Base-by-base conservation (phyloP, 2,329 filamentous ascomycete species). In the Exophiala aquamarina region DNA sequence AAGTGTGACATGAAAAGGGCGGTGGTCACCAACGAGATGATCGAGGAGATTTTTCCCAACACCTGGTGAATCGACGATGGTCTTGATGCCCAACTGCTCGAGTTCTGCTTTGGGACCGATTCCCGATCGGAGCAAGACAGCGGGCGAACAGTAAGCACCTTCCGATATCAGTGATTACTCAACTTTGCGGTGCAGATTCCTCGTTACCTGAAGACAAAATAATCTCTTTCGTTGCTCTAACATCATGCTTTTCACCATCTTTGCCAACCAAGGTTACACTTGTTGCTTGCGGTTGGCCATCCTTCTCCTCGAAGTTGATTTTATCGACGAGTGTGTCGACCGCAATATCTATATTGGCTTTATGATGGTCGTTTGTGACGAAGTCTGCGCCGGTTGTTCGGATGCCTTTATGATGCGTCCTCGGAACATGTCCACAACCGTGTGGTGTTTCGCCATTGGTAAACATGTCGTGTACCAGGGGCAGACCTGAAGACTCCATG, bases 401-500 rank as follows among this genome's bases (percentile, higher is more conserved):
- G 14, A 74, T 62, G 0, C 78, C 79, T 42, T 76, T 67, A 43
- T 74, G 69, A 2, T 78, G 43, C 7, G 77, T 79, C 51, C 78
- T 67, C 10, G 74, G 69, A 1, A 64, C 75, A 60, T 82, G 78
- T 2, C 79, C 78, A 54, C 78, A 81, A 1, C 77, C 78, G 41
- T 79, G 73, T 1, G 77, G 63, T 15, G 70, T 72, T 21, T 74
- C 68, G 14, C 76, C 75, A 18, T 71, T 75, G 1, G 73, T 72
- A 58, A 83, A 83, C 76, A 83, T 81, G 52, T 84, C 80, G 14
- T 71, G 69, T 32, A 78, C 70, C n/a, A 79, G 66, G 0, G 75
- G 72, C 1, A 83, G 61, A 45, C 79, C 79, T 49, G 75, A 65
- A 2, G 74, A 76, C 7, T 77, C 63, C 63, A 81, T 74, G 0